Conservation (phyloP, 2,329 filamentous ascomycete genomes). For the Cryphonectria japonica region DNA sequence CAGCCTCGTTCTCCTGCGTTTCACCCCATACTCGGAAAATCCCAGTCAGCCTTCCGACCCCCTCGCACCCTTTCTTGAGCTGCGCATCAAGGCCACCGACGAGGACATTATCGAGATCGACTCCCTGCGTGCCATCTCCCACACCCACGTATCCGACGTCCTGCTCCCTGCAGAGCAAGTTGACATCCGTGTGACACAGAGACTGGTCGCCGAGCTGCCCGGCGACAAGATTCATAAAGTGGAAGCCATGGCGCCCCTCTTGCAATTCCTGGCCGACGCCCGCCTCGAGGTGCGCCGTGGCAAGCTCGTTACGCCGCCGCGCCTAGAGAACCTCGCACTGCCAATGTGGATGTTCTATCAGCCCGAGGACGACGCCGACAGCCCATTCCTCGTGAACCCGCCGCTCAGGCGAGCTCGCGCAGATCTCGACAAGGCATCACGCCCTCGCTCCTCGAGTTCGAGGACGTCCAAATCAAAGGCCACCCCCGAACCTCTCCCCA, state of each 20-base stretch:
- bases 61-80: slow-evolving; percentile 41
- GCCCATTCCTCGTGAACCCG: neutral
- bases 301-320: slow-evolving; percentile 52
- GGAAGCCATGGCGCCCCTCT: slow-evolving; percentile 40
- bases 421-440: neutral
- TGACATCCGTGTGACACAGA: slow-evolving; percentile 53
- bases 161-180: slow-evolving; percentile 51
- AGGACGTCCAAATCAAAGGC: neutral
- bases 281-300: slow-evolving; percentile 52
- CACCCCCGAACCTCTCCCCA: neutral
- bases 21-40: slow-evolving; percentile 42
- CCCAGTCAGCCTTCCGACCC: slow-evolving; percentile 7
- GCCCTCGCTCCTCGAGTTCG: neutral
- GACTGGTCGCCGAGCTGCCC: slow-evolving; percentile 38
- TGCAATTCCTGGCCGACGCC: slow-evolving; percentile 49
- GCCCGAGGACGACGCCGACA: slow-evolving; percentile 1
- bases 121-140: slow-evolving; percentile 45
- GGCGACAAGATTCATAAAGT: slow-evolving; percentile 32
- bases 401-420: neutral
- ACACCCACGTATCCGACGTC: slow-evolving; percentile 46
- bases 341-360: slow-evolving; percentile 32
- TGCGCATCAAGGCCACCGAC: slow-evolving; percentile 38
- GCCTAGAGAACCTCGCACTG: slow-evolving; percentile 33
- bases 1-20: slow-evolving; percentile 50
- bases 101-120: slow-evolving; percentile 38